phyloP scores from a whole-genome alignment of 2,329 filamentous ascomycete species.

The Diplodia intermedia region DNA sequence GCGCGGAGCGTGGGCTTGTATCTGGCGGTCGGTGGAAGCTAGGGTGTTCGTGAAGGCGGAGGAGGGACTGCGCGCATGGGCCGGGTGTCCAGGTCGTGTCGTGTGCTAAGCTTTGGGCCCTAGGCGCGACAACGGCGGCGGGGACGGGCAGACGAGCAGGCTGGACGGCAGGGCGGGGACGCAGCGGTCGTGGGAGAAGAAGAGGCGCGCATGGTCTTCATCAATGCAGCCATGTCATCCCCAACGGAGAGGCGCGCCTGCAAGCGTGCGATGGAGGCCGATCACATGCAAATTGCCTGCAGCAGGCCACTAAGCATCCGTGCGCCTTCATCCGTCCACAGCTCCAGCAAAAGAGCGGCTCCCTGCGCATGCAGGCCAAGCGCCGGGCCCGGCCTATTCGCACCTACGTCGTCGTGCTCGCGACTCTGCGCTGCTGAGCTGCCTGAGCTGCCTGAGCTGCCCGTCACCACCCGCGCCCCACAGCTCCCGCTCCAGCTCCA shows the following conservation, averaged over 20 bases:
- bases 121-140: slow-evolving; percentile 5
- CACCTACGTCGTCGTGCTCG: not conserved
- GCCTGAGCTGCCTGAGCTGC: too few relatives aligned
- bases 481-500: not conserved
- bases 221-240: slow-evolving; percentile 23
- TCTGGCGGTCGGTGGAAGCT: slow-evolving; percentile 18
- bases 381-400: not conserved
- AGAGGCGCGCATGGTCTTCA: slow-evolving; percentile 28
- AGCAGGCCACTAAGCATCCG: not conserved
- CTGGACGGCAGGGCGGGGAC: slow-evolving; percentile 4
- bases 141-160: not conserved
- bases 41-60: slow-evolving; percentile 16
- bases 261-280: slow-evolving; percentile 11
- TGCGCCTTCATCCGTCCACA: slow-evolving; percentile 5
- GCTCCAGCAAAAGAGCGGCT: not conserved
- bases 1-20: slow-evolving; percentile 4
- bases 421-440: not conserved
- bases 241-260: slow-evolving; percentile 28
- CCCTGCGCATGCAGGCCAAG: not conserved
- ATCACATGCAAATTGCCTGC: slow-evolving; percentile 25
- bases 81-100: slow-evolving; percentile 12
- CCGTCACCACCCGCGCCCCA: too few relatives aligned
- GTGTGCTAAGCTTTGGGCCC: not conserved
- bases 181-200: slow-evolving; percentile 14
- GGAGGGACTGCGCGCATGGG: slow-evolving; percentile 13